Base-by-base conservation (phyloP, 129 eudicot genomes). In the Chrysanthemum makinoi region DNA sequence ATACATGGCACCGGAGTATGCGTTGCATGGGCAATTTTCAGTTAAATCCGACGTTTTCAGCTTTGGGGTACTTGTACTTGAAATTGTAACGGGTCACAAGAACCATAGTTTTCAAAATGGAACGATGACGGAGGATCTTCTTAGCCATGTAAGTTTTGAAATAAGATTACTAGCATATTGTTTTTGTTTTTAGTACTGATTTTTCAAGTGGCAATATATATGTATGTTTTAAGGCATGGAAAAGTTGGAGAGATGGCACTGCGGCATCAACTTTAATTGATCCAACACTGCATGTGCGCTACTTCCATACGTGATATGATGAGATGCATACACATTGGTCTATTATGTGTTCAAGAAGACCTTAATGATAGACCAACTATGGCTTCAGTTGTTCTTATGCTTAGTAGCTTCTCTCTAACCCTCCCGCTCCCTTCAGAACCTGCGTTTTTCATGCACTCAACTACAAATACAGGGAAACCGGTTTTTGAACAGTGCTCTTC, bases 1-100 rank as follows among this genome's bases (percentile, higher is more conserved):
- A 26, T 80, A 86, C 54, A 86, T 86, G 87, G 77, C 90, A 47
- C 87, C 90, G 0, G 90, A 86, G 72, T 86, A 82, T 44, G 80
- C 69, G 15, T 2, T 79, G 58, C 72, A 73, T 44, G 90, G 90
- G 3, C 81, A 73, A 33, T 80, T 80, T 68, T 86, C 87, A 0
- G 79, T 75, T 19, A 82, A 86, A 12, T 75, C 81, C 2, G 90
- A 82, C 35, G 83, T 82, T 26, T 86, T 69, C 10, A 83, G 91
- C 57, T 86, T 86, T 17, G 91, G 91, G 13, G 85, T 83, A 17
- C 14, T 86, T 4, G 8, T 83, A 54, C 72, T 86, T 2, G 91
- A 86, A 68, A 80, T 86, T 3, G 15, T 86, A 58, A 74, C 78
- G 0, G 90, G 90, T 39, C 81, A 62, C 13, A 80, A 56, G 74